A percentile compares a stretch with the other conserved stretches of the same genome.
Conservation (phyloP, 2,329 filamentous ascomycete genomes). For the Aspergillus sp. region DNA sequence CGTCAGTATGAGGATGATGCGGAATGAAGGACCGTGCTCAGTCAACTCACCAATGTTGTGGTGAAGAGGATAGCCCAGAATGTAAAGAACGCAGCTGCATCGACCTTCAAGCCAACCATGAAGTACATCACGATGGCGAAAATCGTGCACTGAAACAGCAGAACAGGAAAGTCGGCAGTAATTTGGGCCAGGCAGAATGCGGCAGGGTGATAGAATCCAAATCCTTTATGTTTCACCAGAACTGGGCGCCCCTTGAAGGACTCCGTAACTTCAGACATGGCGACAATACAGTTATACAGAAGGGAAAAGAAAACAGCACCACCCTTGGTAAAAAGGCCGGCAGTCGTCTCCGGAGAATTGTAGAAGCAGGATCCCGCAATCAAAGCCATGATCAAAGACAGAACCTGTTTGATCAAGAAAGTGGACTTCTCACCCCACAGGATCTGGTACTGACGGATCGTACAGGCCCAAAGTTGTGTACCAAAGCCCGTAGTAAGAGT, state of each 20-base stretch:
- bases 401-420: slow-evolving; percentile 60
- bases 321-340: slow-evolving; percentile 60
- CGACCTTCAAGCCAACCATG: slow-evolving; percentile 55
- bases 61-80: slow-evolving; percentile 53
- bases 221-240: slow-evolving; percentile 55
- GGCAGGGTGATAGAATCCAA: slow-evolving; percentile 55
- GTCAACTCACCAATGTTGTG: slow-evolving; percentile 43
- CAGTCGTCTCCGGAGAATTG: slow-evolving; percentile 55
- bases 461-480: slow-evolving; percentile 54
- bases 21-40: background rate
- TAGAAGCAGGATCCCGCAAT: slow-evolving; percentile 67
- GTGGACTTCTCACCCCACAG: slow-evolving; percentile 62
- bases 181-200: slow-evolving; percentile 38
- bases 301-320: slow-evolving; percentile 63
- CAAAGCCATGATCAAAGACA: slow-evolving; percentile 57
- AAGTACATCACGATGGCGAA: slow-evolving; percentile 61
- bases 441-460: slow-evolving; percentile 62
- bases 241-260: slow-evolving; percentile 59
- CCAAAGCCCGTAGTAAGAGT: slow-evolving; percentile 55
- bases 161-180: slow-evolving; percentile 48
- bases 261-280: slow-evolving; percentile 64
- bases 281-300: slow-evolving; percentile 58
- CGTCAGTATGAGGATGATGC: slow-evolving; percentile 6
- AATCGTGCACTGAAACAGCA: slow-evolving; percentile 55
- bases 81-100: slow-evolving; percentile 57